Evolutionary conservation across 352 stramenopile genomes (phyloP), one percentile per base, ranked within the genome.

Genomic region (Halophytophthora polymorphica): DNA sequence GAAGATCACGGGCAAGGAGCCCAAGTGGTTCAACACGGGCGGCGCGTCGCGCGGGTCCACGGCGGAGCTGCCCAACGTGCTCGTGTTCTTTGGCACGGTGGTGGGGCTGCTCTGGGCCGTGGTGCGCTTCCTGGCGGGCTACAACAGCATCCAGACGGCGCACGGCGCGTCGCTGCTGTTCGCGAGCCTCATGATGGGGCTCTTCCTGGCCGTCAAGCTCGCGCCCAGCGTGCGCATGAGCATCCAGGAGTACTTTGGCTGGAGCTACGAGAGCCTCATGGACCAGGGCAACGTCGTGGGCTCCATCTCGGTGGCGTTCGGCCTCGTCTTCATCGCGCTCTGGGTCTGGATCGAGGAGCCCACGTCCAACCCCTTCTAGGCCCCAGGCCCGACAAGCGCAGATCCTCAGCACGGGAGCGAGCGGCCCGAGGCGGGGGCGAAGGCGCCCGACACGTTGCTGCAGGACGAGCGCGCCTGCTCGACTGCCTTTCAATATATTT

Each of bases 191-290:
- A 71, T 93, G 56, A 89, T 93, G 82, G 82, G 82, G 36, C 60
- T 90, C 2, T 90, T 90, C 54, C 83, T 93, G 51, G 77, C 71
- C 8, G 74, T 85, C 35, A 93, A 93, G 69, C 62, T 93, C 12
- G 79, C 76, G 15, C 83, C 83, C 1, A 89, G 73, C 39, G 80
- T 93, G 18, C 79, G 80, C 33, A 93, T 93, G 83, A 90, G 77
- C 56, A 88, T 93, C 64, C 80, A 90, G 56, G 83, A 93, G 64
- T 93, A 93, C 66, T 93, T 90, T 74, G 83, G 83, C 61, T 93
- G 83, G 83, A 90, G 77, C 64, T 90, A 93, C 66, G 65, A 86
- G 63, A 93, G 83, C 56, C 52, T 90, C 42, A 90, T 69, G 71
- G 79, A 90, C 66, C 77, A 93, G 59, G 80, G 77, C 50, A 93